Conservation (phyloP, 2,329 filamentous ascomycete species). For the Claviceps humidiphila region DNA sequence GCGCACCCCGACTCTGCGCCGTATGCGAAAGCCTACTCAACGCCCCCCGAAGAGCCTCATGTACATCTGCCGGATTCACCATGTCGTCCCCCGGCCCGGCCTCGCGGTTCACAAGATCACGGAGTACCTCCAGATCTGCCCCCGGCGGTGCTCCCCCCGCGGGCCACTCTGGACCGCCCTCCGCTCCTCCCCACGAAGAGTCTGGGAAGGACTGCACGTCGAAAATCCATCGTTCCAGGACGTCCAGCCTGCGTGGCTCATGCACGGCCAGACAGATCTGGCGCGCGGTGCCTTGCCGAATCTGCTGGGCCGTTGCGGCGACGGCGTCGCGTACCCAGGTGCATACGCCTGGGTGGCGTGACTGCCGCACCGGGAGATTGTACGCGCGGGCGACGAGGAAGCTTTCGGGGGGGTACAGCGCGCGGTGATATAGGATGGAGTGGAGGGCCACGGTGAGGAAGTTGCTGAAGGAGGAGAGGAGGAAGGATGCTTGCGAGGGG, state of each 20-base stretch:
- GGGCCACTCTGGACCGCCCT: background rate
- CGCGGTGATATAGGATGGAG: slow-evolving; percentile 71
- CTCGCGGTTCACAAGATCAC: slow-evolving; percentile 15
- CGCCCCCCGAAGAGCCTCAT: slow-evolving; percentile 59
- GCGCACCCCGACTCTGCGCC: slow-evolving; percentile 38
- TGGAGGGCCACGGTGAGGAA: slow-evolving; percentile 78
- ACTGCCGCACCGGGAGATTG: slow-evolving; percentile 75
- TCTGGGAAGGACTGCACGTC: slow-evolving; percentile 39
- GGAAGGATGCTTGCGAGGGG: slow-evolving; percentile 23
- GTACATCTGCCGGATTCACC: slow-evolving; percentile 46
- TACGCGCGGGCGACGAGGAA: slow-evolving; percentile 72
- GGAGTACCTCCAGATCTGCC: background rate
- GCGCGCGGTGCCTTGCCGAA: slow-evolving; percentile 42
- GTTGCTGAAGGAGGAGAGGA: slow-evolving; percentile 58
- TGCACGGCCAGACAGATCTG: slow-evolving; percentile 38
- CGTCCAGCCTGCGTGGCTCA: slow-evolving; percentile 21
- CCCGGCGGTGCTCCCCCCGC: background rate
- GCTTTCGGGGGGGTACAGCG: slow-evolving; percentile 62
- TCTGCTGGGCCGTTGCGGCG: slow-evolving; percentile 54
- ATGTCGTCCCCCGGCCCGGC: slow-evolving; percentile 11
- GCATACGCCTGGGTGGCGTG: slow-evolving; percentile 73
- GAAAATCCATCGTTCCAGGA: slow-evolving; percentile 51
- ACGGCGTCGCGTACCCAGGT: slow-evolving; percentile 75
- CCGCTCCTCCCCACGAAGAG: background rate
- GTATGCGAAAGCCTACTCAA: slow-evolving; percentile 49